These are phyloP conservation scores for Blastobotrys persicus DNA, from an alignment of 1,139 yeast species.

Conservation along the genomic window DNA sequence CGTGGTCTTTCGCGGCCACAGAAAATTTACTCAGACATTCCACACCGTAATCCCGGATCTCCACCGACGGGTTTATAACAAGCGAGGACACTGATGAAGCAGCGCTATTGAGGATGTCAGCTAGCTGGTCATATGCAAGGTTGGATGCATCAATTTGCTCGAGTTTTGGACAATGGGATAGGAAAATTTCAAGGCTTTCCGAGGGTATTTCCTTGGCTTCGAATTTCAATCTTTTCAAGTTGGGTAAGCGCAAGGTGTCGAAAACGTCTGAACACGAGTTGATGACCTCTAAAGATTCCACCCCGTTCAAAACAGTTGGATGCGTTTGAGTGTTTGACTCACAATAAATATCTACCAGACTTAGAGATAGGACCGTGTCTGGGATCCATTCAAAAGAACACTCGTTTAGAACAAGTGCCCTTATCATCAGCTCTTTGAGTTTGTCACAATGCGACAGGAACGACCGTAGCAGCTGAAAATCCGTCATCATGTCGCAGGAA, in stretches of 20 bases:
- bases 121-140: conserved; percentile 4
- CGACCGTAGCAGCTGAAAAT: not conserved
- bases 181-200: not conserved
- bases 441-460: conserved; percentile 3
- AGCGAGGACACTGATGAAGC: not conserved
- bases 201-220: conserved; percentile 3
- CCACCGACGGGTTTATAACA: conserved; percentile 5
- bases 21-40: not conserved
- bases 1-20: conserved; percentile 3
- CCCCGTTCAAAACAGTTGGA: not conserved
- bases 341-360: conserved; percentile 6
- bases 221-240: conserved; percentile 3
- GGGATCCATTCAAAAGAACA: conserved; percentile 6
- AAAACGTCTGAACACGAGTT: not conserved
- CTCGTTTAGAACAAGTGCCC: conserved; percentile 1
- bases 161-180: not conserved
- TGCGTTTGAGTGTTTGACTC: not conserved
- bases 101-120: not conserved
- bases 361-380: not conserved
- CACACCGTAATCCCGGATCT: conserved; percentile 1
- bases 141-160: conserved; percentile 4
- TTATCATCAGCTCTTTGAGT: conserved; percentile 1
- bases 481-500: conserved; percentile 4
- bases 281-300: conserved; percentile 1
- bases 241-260: conserved; percentile 4